Percentiles rank a stretch among this genome's conserved stretches.
phyloP scores from a whole-genome alignment of 345 rosid species.

The Arabidopsis suecica region DNA sequence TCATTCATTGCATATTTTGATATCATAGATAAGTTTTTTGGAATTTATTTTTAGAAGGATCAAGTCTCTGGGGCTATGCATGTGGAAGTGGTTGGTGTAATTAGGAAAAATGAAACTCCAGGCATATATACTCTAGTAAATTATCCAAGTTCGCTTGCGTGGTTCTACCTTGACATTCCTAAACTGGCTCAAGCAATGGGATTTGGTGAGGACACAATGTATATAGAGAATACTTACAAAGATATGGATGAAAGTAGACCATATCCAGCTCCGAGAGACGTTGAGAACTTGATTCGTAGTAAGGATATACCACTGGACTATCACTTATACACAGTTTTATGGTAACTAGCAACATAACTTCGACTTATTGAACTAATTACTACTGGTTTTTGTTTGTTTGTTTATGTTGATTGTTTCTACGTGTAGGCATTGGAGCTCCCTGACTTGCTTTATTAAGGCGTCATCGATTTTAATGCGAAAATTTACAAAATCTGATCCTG shows the following conservation, averaged over 20 bases:
- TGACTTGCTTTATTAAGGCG: background rate
- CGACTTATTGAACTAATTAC: background rate
- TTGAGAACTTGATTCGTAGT: constrained; percentile 64
- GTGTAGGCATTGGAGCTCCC: background rate
- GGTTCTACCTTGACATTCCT: constrained; percentile 81
- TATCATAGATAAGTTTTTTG: constrained; percentile 1
- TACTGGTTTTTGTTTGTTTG: background rate
- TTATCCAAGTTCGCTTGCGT: constrained; percentile 63
- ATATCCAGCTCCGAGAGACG: constrained; percentile 77
- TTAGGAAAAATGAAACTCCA: constrained; percentile 74
- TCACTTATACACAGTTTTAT: constrained; percentile 65
- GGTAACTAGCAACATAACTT: constrained; percentile 50
- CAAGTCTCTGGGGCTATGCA: constrained; percentile 44
- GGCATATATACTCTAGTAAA: constrained; percentile 70
- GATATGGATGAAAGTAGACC: constrained; percentile 62
- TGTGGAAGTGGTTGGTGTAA: constrained; percentile 71
- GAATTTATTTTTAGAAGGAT: constrained; percentile 44
- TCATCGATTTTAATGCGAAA: background rate
- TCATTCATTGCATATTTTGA: background rate
- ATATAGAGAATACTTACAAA: constrained; percentile 65
- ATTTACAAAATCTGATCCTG: background rate
- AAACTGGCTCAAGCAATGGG: constrained; percentile 64
- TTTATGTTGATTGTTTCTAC: background rate
- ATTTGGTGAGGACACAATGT: constrained; percentile 64
- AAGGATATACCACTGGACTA: constrained; percentile 83